phyloP scores from a whole-genome alignment of 768 basidiomycete species.

The Kwoniella newhampshirensis region DNA sequence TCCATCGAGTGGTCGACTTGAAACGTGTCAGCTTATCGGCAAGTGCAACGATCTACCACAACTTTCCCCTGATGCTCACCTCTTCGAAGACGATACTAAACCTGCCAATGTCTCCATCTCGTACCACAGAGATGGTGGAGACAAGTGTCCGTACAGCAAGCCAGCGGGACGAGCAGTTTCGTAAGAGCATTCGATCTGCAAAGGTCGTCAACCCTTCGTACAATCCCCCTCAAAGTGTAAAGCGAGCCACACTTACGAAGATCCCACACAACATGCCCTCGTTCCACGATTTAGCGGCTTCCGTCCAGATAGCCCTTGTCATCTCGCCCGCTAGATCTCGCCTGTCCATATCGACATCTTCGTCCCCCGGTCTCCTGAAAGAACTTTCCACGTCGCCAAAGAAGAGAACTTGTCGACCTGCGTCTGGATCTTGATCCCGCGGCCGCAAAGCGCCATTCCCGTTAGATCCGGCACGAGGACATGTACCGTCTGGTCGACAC shows the following conservation, averaged over 20 bases:
- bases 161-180: conserved; percentile 68
- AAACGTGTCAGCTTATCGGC: conserved; percentile 1
- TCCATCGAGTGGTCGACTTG: conserved; percentile 40
- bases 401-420: conserved; percentile 71
- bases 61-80: conserved; percentile 5
- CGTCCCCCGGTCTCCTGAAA: conserved; percentile 11
- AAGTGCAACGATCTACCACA: neutral
- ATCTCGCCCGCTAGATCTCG: conserved; percentile 43
- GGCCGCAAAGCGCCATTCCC: too few species aligned
- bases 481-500: conserved; percentile 57
- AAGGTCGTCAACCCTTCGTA: too few species aligned
- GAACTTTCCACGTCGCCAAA: conserved; percentile 88
- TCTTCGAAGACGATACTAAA: conserved; percentile 41
- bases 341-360: conserved; percentile 8
- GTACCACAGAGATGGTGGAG: conserved; percentile 71
- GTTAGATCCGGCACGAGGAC: too few species aligned
- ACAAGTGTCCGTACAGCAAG: conserved; percentile 79
- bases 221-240: too few species aligned
- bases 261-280: conserved; percentile 66
- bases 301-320: conserved; percentile 74
- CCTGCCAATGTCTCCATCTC: conserved; percentile 63
- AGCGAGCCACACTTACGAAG: conserved; percentile 64
- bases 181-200: conserved; percentile 78
- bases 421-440: neutral
- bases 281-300: conserved; percentile 71